Evolutionary conservation across 1,284 basidiomycete genomes (phyloP).

Genomic region (Athelia sp.): DNA sequence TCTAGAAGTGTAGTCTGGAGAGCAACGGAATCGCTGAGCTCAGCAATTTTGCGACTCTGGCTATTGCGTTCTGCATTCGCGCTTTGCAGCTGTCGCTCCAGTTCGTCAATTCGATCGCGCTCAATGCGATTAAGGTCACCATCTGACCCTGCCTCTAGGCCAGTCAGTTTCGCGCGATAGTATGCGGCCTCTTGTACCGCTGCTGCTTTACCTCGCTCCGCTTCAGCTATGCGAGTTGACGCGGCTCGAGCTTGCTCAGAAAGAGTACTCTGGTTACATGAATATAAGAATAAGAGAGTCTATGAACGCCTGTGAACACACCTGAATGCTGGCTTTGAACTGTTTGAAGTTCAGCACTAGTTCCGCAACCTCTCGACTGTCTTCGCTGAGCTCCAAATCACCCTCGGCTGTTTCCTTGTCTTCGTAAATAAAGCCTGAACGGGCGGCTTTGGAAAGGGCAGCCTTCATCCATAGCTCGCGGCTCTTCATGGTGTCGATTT

Average conservation of each 20-base stretch:
- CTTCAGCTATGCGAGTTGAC: conserved; percentile 77
- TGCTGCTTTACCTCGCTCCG: conserved; percentile 73
- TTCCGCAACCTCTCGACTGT: conserved; percentile 54
- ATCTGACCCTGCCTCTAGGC: conserved; percentile 72
- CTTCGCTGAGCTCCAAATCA: conserved; percentile 34
- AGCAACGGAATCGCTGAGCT: conserved; percentile 68
- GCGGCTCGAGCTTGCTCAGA: conserved; percentile 72
- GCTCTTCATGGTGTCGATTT: conserved; percentile 74
- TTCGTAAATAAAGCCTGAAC: conserved; percentile 77
- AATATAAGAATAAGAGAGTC: conserved; percentile 4
- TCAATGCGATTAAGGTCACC: conserved; percentile 72
- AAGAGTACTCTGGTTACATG: conserved; percentile 54
- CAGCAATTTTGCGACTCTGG: conserved; percentile 68
- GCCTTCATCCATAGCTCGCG: conserved; percentile 87
- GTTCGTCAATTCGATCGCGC: conserved; percentile 71
- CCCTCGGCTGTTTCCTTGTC: conserved; percentile 35
- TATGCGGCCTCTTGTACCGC: conserved; percentile 95
- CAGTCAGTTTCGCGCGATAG: conserved; percentile 90
- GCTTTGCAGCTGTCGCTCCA: conserved; percentile 75
- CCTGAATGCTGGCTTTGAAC: conserved; percentile 86
- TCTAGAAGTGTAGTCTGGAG: conserved; percentile 76
- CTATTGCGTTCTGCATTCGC: conserved; percentile 63
- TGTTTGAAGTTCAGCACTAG: conserved; percentile 84
- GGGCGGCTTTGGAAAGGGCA: conserved; percentile 72
- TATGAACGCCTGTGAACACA: conserved; percentile 33